phyloP scores from a whole-genome alignment of 305 asterid species.

The Solanum aculeatissimum region DNA sequence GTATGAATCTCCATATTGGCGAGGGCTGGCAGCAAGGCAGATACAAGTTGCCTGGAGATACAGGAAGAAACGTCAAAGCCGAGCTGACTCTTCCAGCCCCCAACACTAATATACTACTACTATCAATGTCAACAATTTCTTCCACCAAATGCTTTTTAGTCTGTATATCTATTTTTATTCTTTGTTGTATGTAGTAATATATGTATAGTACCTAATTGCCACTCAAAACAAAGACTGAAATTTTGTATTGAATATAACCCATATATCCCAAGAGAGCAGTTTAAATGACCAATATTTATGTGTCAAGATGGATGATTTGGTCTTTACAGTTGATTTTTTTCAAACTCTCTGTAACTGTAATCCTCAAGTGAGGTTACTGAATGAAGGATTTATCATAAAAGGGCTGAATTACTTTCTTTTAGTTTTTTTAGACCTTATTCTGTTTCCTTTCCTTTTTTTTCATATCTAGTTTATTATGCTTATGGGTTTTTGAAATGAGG shows the following conservation, averaged over 20 bases:
- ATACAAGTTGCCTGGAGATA: conserved; percentile 87
- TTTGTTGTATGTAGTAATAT: neutral
- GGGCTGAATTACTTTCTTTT: neutral
- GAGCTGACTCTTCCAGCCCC: conserved; percentile 31
- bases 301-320: too few relatives aligned
- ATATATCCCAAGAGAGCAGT: neutral
- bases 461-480: too few relatives aligned
- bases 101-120: neutral
- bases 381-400: neutral
- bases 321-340: too few relatives aligned
- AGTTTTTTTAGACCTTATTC: neutral
- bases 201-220: neutral
- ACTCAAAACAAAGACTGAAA: neutral
- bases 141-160: neutral
- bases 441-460: too few relatives aligned
- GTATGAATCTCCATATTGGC: conserved; percentile 78
- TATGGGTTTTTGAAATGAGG: too few relatives aligned
- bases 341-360: too few relatives aligned
- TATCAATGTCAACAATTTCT: neutral
- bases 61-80: conserved; percentile 48
- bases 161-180: neutral
- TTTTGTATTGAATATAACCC: neutral
- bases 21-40: conserved; percentile 53
- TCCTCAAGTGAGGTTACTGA: neutral
- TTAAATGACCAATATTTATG: neutral